Percentiles rank a stretch among this genome's conserved stretches.
Evolutionary conservation across 371 early-diverging fungal genomes (phyloP).

Genomic region (Apophysomyces elegans): DNA sequence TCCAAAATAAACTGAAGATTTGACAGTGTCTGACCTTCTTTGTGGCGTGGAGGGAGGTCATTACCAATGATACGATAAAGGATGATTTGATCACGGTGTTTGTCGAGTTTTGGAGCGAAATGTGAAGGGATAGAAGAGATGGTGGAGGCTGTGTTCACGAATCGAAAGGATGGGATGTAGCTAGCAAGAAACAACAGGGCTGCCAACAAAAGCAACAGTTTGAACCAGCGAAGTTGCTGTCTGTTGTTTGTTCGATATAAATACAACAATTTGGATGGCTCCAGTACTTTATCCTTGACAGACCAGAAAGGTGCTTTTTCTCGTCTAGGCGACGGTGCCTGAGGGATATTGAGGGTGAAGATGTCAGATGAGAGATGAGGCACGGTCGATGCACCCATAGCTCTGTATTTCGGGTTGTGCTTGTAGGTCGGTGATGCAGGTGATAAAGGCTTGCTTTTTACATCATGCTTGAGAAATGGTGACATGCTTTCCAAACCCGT

Average conservation of each 20-base stretch:
- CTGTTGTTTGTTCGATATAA: constrained; percentile 18
- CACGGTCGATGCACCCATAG: neutral
- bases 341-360: constrained; percentile 6
- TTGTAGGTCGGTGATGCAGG: constrained; percentile 6
- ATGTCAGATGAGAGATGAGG: constrained; percentile 8
- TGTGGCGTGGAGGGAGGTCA: constrained; percentile 74
- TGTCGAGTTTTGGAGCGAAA: constrained; percentile 2
- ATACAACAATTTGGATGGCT: constrained; percentile 15
- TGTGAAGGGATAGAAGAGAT: neutral
- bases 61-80: constrained; percentile 76
- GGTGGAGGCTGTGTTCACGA: constrained; percentile 11
- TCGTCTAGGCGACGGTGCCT: constrained; percentile 16
- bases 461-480: constrained; percentile 8
- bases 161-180: constrained; percentile 30
- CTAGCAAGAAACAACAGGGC: constrained; percentile 22
- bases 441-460: constrained; percentile 4
- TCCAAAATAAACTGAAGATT: constrained; percentile 72
- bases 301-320: constrained; percentile 18
- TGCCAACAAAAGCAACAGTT: constrained; percentile 13
- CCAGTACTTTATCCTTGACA: constrained; percentile 25
- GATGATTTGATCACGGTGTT: constrained; percentile 54
- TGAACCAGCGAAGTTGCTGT: constrained; percentile 21
- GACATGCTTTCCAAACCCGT: constrained; percentile 11
- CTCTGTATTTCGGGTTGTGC: constrained; percentile 4
- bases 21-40: constrained; percentile 67